Percentiles rank a stretch among this genome's conserved stretches.
Conservation (phyloP, 2,329 filamentous ascomycete genomes). For the Microcyclosporella mali region DNA sequence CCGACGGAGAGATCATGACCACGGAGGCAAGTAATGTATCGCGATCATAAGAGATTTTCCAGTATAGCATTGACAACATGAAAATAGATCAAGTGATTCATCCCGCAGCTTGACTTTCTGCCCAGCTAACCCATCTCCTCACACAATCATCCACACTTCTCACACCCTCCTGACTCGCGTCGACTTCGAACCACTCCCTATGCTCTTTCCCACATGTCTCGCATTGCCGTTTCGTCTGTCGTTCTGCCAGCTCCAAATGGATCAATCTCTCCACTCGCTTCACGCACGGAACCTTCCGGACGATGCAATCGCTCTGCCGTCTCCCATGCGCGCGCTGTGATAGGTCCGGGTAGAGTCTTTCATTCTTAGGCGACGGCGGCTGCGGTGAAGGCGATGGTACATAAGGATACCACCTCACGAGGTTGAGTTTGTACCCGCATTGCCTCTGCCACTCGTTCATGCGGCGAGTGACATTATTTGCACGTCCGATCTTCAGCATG, state of each 20-base stretch:
- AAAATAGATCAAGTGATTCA: too few species aligned
- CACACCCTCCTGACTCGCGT: slow-evolving; percentile 65
- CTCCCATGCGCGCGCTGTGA: slow-evolving; percentile 21
- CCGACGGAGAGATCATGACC: too few species aligned
- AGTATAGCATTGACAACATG: too few species aligned
- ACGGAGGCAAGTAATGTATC: too few species aligned
- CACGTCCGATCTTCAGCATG: slow-evolving; percentile 59
- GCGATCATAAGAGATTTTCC: too few species aligned
- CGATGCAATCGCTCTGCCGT: slow-evolving; percentile 23
- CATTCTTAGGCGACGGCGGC: slow-evolving; percentile 18
- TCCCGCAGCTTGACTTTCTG: too few species aligned
- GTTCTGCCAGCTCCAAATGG: slow-evolving; percentile 72
- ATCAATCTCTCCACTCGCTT: slow-evolving; percentile 85
- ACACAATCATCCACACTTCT: slow-evolving; percentile 66
- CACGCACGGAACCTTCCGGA: slow-evolving; percentile 72
- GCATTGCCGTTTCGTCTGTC: slow-evolving; percentile 59
- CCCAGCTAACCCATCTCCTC: slow-evolving; percentile 81
- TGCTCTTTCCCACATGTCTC: slow-evolving; percentile 76
- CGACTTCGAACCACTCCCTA: slow-evolving; percentile 91
- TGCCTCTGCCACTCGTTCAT: slow-evolving; percentile 91
- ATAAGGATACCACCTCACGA: slow-evolving; percentile 91
- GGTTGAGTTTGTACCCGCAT: slow-evolving; percentile 80
- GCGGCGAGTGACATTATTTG: slow-evolving; percentile 79
- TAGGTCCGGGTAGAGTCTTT: slow-evolving; percentile 26
- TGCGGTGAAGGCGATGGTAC: slow-evolving; percentile 33